phyloP scores from a whole-genome alignment of 345 rosid species.

The Angophora floribunda region DNA sequence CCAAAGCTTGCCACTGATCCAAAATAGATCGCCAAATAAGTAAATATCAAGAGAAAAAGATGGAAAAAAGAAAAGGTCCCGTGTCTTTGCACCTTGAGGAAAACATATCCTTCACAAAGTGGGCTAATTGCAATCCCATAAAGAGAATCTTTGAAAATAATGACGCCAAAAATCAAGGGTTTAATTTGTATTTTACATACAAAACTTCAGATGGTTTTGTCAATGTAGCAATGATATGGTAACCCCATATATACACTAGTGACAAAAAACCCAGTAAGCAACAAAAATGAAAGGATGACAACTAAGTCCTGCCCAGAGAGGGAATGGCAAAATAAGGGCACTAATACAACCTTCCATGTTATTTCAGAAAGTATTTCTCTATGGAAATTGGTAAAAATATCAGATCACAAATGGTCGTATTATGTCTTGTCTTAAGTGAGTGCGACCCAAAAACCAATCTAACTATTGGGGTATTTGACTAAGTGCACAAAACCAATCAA shows the following conservation, averaged over 20 bases:
- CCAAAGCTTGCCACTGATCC: conserved; percentile 83
- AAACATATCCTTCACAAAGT: background rate
- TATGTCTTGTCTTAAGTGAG: background rate
- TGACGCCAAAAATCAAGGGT: background rate
- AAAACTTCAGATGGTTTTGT: background rate
- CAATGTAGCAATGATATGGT: background rate
- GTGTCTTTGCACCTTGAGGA: background rate
- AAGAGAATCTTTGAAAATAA: background rate
- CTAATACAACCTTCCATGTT: background rate
- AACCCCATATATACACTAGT: background rate
- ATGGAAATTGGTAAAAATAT: background rate
- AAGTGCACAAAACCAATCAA: background rate
- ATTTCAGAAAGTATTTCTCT: background rate
- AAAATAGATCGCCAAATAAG: background rate
- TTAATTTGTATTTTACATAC: background rate
- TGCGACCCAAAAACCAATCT: background rate
- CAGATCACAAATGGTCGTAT: background rate
- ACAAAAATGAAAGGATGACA: background rate
- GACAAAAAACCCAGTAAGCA: background rate
- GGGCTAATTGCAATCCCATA: background rate
- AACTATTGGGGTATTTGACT: background rate
- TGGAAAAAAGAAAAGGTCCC: background rate
- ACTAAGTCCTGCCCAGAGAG: background rate
- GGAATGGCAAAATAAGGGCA: background rate
- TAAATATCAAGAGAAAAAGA: background rate